Percentiles rank a stretch among this genome's conserved stretches.
phyloP scores from a whole-genome alignment of 805 yeast species.

The Barnettozyma wickerhamii region DNA sequence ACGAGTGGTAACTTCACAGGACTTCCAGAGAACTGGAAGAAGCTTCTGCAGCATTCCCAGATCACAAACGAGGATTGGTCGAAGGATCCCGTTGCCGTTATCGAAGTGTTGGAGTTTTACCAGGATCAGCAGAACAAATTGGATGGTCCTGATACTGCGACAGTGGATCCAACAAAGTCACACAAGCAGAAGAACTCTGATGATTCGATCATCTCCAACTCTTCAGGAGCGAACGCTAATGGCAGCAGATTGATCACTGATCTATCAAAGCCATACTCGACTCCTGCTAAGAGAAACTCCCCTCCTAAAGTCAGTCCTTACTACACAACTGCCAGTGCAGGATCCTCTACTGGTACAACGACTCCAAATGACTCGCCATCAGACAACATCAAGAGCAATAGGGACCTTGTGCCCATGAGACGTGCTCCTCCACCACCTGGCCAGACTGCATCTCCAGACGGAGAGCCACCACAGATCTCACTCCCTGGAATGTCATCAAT shows the following conservation, averaged over 20 bases:
- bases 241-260: conserved; percentile 34
- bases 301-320: conserved; percentile 33
- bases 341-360: conserved; percentile 1
- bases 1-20: conserved; percentile 87
- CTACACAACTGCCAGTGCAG: conserved; percentile 10
- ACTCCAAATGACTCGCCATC: conserved; percentile 9
- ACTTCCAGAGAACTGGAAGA: conserved; percentile 91
- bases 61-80: conserved; percentile 90
- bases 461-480: conserved; percentile 9
- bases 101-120: conserved; percentile 83
- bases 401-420: conserved; percentile 43
- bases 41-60: conserved; percentile 76
- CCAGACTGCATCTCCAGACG: conserved; percentile 4
- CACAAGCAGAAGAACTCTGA: conserved; percentile 22
- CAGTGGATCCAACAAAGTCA: conserved; percentile 1
- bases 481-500: conserved; percentile 5
- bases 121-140: conserved; percentile 32
- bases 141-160: conserved; percentile 4
- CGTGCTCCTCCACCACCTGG: conserved; percentile 55
- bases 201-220: conserved; percentile 19
- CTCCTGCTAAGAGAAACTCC: conserved; percentile 40
- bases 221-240: conserved; percentile 18
- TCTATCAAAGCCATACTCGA: conserved; percentile 37
- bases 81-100: conserved; percentile 92
- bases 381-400: conserved; percentile 4